Evolutionary conservation across 768 basidiomycete genomes (phyloP).

Genomic region (Russula lepida): DNA sequence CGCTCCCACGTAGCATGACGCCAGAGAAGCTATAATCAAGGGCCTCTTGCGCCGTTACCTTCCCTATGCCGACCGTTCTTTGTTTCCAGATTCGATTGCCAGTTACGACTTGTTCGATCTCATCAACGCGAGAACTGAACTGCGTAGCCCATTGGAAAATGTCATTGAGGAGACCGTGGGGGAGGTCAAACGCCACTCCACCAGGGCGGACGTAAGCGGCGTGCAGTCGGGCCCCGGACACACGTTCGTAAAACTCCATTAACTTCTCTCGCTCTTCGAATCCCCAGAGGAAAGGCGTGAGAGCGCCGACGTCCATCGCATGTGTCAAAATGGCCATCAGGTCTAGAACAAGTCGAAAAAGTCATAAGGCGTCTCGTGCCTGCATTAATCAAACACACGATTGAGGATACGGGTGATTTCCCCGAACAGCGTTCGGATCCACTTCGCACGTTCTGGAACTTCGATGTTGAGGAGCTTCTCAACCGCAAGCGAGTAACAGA

Average conservation of each 20-base stretch:
- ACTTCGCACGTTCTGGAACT: constrained; percentile 94
- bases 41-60: constrained; percentile 87
- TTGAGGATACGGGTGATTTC: constrained; percentile 95
- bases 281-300: constrained; percentile 98
- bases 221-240: constrained; percentile 94
- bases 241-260: constrained; percentile 99
- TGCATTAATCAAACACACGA: constrained; percentile 42
- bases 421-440: constrained; percentile 95
- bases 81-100: constrained; percentile 99
- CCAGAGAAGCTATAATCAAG: constrained; percentile 90
- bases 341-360: constrained; percentile 38
- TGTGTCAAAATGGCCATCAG: constrained; percentile 96
- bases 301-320: constrained; percentile 94
- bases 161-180: constrained; percentile 97
- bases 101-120: constrained; percentile 96
- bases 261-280: constrained; percentile 99
- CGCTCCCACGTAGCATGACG: constrained; percentile 93
- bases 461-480: constrained; percentile 97
- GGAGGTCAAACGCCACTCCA: constrained; percentile 95
- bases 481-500: constrained; percentile 94
- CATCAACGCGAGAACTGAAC: constrained; percentile 83
- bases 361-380: not conserved
- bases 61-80: constrained; percentile 83
- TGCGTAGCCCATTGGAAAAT: constrained; percentile 98
- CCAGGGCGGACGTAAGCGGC: constrained; percentile 97